Evolutionary conservation across 1,284 basidiomycete genomes (phyloP).

Genomic region (Ustilago tritici): DNA sequence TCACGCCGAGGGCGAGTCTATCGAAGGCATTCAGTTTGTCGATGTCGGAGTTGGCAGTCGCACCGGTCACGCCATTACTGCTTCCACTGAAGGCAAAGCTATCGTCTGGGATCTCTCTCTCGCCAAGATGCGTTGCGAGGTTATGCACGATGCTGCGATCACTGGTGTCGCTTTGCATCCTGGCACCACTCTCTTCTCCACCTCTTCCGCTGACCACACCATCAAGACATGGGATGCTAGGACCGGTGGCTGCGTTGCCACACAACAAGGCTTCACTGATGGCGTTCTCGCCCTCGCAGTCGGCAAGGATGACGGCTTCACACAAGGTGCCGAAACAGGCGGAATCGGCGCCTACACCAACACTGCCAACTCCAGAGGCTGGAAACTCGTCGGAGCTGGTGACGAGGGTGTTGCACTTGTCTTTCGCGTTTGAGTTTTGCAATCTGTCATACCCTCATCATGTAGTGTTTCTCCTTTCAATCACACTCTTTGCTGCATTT

Average conservation of each 20-base stretch:
- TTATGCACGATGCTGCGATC: conserved; percentile 50
- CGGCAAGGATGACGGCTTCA: conserved; percentile 68
- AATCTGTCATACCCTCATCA: conserved; percentile 28
- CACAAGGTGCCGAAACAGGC: conserved; percentile 68
- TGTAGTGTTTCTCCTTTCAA: neutral
- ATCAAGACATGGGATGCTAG: conserved; percentile 93
- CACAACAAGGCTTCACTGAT: conserved; percentile 86
- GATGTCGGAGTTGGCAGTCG: conserved; percentile 78
- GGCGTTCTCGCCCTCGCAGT: conserved; percentile 83
- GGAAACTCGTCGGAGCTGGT: conserved; percentile 67
- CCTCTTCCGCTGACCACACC: conserved; percentile 79
- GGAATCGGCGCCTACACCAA: conserved; percentile 63
- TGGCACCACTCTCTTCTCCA: conserved; percentile 81
- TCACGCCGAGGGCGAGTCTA: conserved; percentile 86
- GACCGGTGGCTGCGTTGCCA: conserved; percentile 81
- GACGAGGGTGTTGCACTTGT: conserved; percentile 69
- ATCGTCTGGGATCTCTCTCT: conserved; percentile 93
- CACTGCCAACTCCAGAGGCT: conserved; percentile 52
- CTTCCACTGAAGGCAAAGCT: conserved; percentile 91
- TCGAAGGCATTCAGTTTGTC: conserved; percentile 89
- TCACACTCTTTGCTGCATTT: conserved; percentile 11
- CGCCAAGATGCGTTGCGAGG: conserved; percentile 57
- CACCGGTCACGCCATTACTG: conserved; percentile 80
- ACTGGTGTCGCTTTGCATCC: conserved; percentile 74
- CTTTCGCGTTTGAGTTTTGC: conserved; percentile 54